A percentile compares a stretch with the other conserved stretches of the same genome.
phyloP scores from a whole-genome alignment of 1,284 basidiomycete genomes.

The Anthracocystis panici-leucophaei region DNA sequence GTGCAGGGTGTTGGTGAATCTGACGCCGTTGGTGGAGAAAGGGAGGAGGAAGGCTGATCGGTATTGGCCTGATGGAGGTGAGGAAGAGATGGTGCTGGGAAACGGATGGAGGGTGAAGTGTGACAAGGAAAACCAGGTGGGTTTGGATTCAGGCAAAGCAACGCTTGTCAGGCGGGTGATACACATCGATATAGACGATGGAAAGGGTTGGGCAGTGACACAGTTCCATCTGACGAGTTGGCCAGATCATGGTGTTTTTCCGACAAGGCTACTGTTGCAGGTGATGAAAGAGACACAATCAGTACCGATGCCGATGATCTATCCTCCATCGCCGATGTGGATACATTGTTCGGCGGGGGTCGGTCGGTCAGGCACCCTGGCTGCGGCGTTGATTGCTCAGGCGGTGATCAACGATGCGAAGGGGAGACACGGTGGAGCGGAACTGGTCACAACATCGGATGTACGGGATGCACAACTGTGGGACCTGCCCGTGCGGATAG shows the following conservation, averaged over 20 bases:
- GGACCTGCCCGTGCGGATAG: slow-evolving; percentile 46
- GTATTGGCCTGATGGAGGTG: slow-evolving; percentile 56
- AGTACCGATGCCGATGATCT: slow-evolving; percentile 64
- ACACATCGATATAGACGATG: slow-evolving; percentile 11
- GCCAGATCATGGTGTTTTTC: slow-evolving; percentile 85
- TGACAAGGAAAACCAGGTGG: background rate
- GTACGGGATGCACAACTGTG: slow-evolving; percentile 8
- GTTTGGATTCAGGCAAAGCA: slow-evolving; percentile 26
- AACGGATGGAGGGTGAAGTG: slow-evolving; percentile 26
- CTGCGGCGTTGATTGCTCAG: slow-evolving; percentile 71
- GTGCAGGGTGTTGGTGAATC: slow-evolving; percentile 59
- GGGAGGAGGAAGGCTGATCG: slow-evolving; percentile 60
- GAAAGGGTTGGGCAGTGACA: slow-evolving; percentile 70
- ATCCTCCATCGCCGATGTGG: slow-evolving; percentile 76
- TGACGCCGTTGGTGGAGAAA: slow-evolving; percentile 61
- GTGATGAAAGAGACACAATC: slow-evolving; percentile 36
- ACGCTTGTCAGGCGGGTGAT: slow-evolving; percentile 24
- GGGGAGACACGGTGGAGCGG: background rate
- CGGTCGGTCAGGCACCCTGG: slow-evolving; percentile 72
- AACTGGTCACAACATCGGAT: background rate
- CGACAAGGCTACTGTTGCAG: slow-evolving; percentile 50
- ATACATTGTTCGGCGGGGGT: slow-evolving; percentile 77
- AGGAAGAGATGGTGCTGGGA: slow-evolving; percentile 13
- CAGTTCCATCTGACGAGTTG: slow-evolving; percentile 81
- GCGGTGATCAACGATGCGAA: slow-evolving; percentile 16